Evolutionary conservation across 176 grass and related monocot species (phyloP).

Genomic region (Juncus effusus): DNA sequence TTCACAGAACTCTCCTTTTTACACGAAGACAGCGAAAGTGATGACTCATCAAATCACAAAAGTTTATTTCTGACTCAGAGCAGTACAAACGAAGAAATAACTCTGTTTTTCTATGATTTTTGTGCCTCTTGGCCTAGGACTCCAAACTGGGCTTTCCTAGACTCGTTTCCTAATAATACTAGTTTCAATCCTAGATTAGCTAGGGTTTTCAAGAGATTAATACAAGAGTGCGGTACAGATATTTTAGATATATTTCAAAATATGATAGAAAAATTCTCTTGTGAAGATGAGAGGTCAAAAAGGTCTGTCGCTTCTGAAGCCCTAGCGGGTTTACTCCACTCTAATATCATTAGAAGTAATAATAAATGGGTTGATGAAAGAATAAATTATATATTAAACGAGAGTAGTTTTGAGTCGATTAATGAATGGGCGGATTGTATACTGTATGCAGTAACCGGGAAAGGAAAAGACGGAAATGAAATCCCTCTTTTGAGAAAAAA

Average conservation of each 20-base stretch:
- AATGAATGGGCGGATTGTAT: constrained; percentile 96
- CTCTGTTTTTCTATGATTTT: constrained; percentile 19
- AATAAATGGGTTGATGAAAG: constrained; percentile 54
- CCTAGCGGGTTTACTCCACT: constrained; percentile 90
- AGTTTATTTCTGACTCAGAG: constrained; percentile 17
- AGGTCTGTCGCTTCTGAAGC: constrained; percentile 89
- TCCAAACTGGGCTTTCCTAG: constrained; percentile 11
- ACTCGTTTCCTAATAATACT: constrained; percentile 15
- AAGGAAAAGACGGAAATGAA: constrained; percentile 70
- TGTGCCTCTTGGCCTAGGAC: constrained; percentile 18
- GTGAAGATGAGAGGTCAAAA: constrained; percentile 84
- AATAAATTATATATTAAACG: constrained; percentile 63
- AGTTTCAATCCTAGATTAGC: constrained; percentile 83
- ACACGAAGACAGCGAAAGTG: constrained; percentile 14
- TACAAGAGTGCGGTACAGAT: constrained; percentile 77
- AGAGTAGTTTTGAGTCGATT: constrained; percentile 75
- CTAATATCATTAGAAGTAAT: constrained; percentile 48
- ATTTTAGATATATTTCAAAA: constrained; percentile 56
- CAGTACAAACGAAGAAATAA: constrained; percentile 20
- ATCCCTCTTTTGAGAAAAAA: constrained; percentile 64
- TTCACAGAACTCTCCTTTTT: constrained; percentile 3
- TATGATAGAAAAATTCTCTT: constrained; percentile 62
- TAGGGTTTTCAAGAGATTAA: constrained; percentile 84
- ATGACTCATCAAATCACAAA: constrained; percentile 1
- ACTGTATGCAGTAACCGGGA: constrained; percentile 86